These are phyloP conservation scores for Tricholoma saponaceum DNA, from an alignment of 768 basidiomycete species.

Conservation along the genomic window DNA sequence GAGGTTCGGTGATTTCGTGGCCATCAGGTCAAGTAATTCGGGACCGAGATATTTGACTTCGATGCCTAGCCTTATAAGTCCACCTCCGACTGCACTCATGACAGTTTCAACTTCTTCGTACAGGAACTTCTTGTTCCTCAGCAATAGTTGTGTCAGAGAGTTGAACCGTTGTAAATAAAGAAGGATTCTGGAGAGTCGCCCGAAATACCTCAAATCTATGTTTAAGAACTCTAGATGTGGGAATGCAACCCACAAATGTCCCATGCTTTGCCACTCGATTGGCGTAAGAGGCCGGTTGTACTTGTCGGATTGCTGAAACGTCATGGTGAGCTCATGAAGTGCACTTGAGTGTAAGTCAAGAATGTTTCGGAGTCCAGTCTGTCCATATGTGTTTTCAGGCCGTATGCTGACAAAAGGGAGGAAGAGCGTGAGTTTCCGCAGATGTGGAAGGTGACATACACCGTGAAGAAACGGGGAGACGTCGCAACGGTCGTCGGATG, in stretches of 20 bases:
- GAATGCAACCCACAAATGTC: slow-evolving; percentile 3
- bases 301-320: background rate
- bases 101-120: background rate
- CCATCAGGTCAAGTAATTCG: background rate
- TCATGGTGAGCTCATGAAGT: slow-evolving; percentile 14
- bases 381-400: slow-evolving; percentile 13
- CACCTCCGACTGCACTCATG: background rate
- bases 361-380: slow-evolving; percentile 12
- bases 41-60: background rate
- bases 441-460: slow-evolving; percentile 12
- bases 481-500: slow-evolving; percentile 10
- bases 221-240: slow-evolving; percentile 3
- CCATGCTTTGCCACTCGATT: slow-evolving; percentile 7
- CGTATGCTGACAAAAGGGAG: slow-evolving; percentile 12
- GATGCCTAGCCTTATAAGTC: background rate
- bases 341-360: slow-evolving; percentile 15
- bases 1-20: slow-evolving; percentile 5
- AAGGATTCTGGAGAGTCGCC: background rate
- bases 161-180: slow-evolving; percentile 4
- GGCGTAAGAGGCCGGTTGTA: background rate
- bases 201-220: slow-evolving; percentile 3
- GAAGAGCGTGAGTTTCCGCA: slow-evolving; percentile 13
- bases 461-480: slow-evolving; percentile 12
- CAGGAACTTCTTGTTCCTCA: background rate
- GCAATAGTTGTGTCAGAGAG: background rate